Evolutionary conservation across 208 protist species (phyloP).

Genomic region (Acanthamoeba culbertsoni): DNA sequence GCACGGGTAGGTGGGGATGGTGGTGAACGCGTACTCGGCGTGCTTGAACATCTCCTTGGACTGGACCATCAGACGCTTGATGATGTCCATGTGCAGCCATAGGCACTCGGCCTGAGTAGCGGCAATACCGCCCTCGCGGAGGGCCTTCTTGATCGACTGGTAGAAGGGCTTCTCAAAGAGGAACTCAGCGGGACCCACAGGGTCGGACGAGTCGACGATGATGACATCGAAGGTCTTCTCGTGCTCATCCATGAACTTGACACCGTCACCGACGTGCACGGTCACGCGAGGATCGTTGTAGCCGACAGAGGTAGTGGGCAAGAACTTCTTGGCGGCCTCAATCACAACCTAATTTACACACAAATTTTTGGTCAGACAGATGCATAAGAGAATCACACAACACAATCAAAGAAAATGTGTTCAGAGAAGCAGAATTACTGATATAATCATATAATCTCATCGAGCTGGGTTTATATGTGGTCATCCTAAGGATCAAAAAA

Average conservation of each 20-base stretch:
- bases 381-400: not conserved
- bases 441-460: not conserved
- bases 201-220: slow-evolving; percentile 85
- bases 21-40: slow-evolving; percentile 77
- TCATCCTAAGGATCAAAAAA: not conserved
- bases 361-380: not conserved
- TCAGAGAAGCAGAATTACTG: not conserved
- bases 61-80: slow-evolving; percentile 59
- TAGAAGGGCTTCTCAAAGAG: slow-evolving; percentile 80
- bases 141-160: slow-evolving; percentile 70
- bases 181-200: slow-evolving; percentile 80
- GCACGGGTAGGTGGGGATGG: slow-evolving; percentile 83
- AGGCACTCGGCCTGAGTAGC: slow-evolving; percentile 80
- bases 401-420: not conserved
- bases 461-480: not conserved
- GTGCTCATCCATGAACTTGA: slow-evolving; percentile 78
- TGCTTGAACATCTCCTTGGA: slow-evolving; percentile 68
- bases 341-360: slow-evolving; percentile 69
- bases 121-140: slow-evolving; percentile 77
- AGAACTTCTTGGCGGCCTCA: slow-evolving; percentile 75
- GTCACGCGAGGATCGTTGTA: slow-evolving; percentile 75
- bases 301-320: slow-evolving; percentile 68
- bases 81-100: slow-evolving; percentile 79
- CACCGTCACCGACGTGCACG: slow-evolving; percentile 80
- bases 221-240: slow-evolving; percentile 82